Evolutionary conservation across 768 basidiomycete genomes (phyloP).

Genomic region (Suillus lakei): DNA sequence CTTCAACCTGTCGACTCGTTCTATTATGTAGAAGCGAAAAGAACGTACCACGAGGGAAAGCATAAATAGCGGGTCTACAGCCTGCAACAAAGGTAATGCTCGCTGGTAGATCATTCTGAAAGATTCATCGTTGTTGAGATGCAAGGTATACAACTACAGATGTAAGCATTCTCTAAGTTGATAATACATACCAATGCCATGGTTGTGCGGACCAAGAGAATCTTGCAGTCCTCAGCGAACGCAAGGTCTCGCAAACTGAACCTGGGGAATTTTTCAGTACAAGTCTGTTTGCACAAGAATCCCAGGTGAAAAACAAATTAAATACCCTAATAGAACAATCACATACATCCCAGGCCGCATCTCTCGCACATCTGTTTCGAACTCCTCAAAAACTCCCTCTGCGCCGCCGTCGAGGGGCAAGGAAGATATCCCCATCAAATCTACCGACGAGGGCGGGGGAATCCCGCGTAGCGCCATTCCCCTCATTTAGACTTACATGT

Average conservation of each 20-base stretch:
- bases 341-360: slow-evolving; percentile 88
- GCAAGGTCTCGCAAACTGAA: neutral
- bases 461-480: slow-evolving; percentile 87
- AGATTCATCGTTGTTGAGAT: neutral
- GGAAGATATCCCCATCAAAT: slow-evolving; percentile 99
- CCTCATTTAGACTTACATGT: slow-evolving; percentile 99
- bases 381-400: slow-evolving; percentile 96
- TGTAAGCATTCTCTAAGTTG: neutral
- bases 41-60: neutral
- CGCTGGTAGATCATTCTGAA: neutral
- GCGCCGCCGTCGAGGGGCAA: slow-evolving; percentile 98
- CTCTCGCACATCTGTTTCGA: slow-evolving; percentile 97
- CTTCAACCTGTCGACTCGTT: neutral
- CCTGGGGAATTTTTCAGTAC: neutral
- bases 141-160: neutral
- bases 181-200: neutral
- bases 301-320: neutral
- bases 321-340: neutral
- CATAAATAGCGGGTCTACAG: neutral
- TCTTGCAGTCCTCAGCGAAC: neutral
- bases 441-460: slow-evolving; percentile 95
- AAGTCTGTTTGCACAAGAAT: neutral
- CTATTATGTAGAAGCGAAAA: neutral
- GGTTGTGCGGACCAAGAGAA: neutral
- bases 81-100: neutral